Evolutionary conservation across 1,284 basidiomycete species (phyloP).

Genomic region (Moesziomyces parantarcticus): DNA sequence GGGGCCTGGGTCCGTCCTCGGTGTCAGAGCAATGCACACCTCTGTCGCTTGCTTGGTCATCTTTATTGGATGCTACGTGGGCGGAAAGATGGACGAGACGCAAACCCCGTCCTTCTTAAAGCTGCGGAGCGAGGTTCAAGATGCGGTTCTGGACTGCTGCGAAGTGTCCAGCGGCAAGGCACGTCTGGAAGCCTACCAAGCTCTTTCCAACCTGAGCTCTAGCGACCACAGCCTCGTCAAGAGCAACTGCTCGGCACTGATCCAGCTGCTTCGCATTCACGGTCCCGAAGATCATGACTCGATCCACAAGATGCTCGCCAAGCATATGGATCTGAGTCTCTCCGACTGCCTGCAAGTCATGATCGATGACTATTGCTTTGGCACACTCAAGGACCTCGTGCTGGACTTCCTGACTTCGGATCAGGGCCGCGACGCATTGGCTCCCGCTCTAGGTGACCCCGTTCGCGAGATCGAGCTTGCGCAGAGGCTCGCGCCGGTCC

Average conservation of each 20-base stretch:
- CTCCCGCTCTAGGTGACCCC: conserved; percentile 6
- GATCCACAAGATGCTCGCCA: conserved; percentile 4
- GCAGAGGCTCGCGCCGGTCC: conserved; percentile 4
- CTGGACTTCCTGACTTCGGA: conserved; percentile 11
- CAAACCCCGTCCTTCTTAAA: not conserved
- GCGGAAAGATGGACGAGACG: not conserved
- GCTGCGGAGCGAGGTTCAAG: conserved; percentile 6
- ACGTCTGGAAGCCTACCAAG: conserved; percentile 14
- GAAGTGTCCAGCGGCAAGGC: not conserved
- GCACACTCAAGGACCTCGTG: not conserved
- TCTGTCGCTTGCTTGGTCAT: conserved; percentile 2
- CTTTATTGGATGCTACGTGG: not conserved
- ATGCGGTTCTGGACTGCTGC: conserved; percentile 21
- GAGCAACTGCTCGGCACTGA: conserved; percentile 17
- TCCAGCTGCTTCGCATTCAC: conserved; percentile 19
- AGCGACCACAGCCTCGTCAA: conserved; percentile 9
- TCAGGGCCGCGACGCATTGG: not conserved
- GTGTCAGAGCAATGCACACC: conserved; percentile 11
- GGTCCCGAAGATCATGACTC: conserved; percentile 8
- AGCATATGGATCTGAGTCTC: conserved; percentile 8
- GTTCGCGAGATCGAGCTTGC: conserved; percentile 9
- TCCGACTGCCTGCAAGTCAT: conserved; percentile 15
- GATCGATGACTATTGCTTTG: conserved; percentile 1
- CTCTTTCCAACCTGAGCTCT: conserved; percentile 11
- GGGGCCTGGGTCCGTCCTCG: not conserved